Evolutionary conservation across 345 rosid species (phyloP).

Genomic region (Viola odorata): DNA sequence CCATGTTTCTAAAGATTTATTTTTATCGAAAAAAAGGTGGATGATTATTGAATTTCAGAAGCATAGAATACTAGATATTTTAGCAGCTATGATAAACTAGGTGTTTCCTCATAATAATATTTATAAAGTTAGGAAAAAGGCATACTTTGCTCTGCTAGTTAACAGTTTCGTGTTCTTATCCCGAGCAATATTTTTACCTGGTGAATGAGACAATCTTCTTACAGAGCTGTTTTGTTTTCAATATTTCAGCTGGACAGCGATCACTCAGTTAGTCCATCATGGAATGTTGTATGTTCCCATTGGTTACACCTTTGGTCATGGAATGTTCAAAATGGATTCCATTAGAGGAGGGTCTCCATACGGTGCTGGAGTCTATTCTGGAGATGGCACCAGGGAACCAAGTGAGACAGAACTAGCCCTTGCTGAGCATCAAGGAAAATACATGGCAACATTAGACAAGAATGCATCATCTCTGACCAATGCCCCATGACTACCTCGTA

Average conservation of each 20-base stretch:
- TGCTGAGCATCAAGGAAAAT: slow-evolving; percentile 79
- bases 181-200: not conserved
- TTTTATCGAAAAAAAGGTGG: too few relatives aligned
- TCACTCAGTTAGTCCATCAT: slow-evolving; percentile 73
- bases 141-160: too few relatives aligned
- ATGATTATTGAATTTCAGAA: too few relatives aligned
- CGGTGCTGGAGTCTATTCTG: slow-evolving; percentile 64
- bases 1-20: too few relatives aligned
- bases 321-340: slow-evolving; percentile 75
- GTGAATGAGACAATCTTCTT: not conserved
- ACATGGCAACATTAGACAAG: slow-evolving; percentile 61
- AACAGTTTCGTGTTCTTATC: not conserved
- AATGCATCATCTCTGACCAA: slow-evolving; percentile 28
- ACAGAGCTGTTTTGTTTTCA: not conserved
- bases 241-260: slow-evolving; percentile 56
- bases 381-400: slow-evolving; percentile 72
- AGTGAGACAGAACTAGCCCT: slow-evolving; percentile 59
- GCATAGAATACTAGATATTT: too few relatives aligned
- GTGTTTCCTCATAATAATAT: too few relatives aligned
- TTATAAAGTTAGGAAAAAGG: too few relatives aligned
- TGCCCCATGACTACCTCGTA: too few relatives aligned
- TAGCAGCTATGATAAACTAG: too few relatives aligned
- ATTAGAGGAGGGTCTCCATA: slow-evolving; percentile 72
- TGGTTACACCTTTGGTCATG: slow-evolving; percentile 77
- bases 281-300: slow-evolving; percentile 84